Evolutionary conservation across 176 grass and related monocot genomes (phyloP).

Genomic region (Avena sativa): DNA sequence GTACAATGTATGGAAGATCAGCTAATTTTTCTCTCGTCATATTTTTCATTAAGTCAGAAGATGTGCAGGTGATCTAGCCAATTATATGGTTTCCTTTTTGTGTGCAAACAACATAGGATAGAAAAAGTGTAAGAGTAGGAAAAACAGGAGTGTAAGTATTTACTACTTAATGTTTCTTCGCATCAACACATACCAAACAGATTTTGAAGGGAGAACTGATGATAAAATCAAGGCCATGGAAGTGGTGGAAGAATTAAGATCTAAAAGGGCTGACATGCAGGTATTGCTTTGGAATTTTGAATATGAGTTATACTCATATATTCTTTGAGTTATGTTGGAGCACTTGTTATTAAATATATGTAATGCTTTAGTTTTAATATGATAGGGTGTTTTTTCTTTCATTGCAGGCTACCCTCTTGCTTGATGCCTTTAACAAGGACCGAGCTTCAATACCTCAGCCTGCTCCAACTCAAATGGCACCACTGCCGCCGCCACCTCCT

Average conservation of each 20-base stretch:
- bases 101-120: not conserved
- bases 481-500: conserved; percentile 47
- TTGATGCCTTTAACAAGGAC: conserved; percentile 94
- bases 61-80: not conserved
- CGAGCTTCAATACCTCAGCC: conserved; percentile 71
- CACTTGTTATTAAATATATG: conserved; percentile 5
- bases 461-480: conserved; percentile 43
- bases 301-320: not conserved
- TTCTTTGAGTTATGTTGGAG: not conserved
- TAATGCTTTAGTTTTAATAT: conserved; percentile 13
- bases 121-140: not conserved
- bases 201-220: conserved; percentile 91
- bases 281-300: conserved; percentile 45
- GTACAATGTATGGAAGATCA: not conserved
- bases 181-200: conserved; percentile 43
- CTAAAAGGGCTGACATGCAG: conserved; percentile 95
- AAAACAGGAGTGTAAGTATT: conserved; percentile 8
- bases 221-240: conserved; percentile 80
- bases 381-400: conserved; percentile 27
- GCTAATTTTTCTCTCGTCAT: not conserved
- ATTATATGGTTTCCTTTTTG: not conserved
- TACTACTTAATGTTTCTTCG: conserved; percentile 33
- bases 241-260: conserved; percentile 76
- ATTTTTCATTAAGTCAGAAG: not conserved
- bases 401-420: conserved; percentile 75